Evolutionary conservation across 2,329 filamentous ascomycete genomes (phyloP), one percentile per base, ranked within the genome.

Genomic region (Trichophyton rubrum): DNA sequence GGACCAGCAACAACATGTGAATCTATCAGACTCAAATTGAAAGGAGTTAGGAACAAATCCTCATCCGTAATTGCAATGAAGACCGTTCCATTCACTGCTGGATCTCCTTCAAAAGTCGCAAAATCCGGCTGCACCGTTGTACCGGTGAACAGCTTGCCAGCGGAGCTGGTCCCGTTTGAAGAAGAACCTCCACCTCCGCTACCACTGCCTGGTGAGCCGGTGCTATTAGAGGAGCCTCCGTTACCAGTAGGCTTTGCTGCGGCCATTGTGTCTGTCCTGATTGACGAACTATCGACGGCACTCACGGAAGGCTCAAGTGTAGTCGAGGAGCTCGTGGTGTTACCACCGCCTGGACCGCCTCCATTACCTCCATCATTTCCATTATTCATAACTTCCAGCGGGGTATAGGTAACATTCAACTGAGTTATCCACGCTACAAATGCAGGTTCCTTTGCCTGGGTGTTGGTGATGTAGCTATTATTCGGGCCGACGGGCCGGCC

Each of bases 381-480:
- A 47, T 47, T 24, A 15, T 68, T 65, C 11, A 62, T 22, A 9
- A 55, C 76, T 17, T 73, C 70, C 15, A 88, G 70, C 0, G 79
- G 76, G 0, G 84, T 80, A 68, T 88, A 88, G 0, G 89, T 93
- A 9, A 87, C 78, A 64, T 88, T 90, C 20, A 93, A 77, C 76
- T 93, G 89, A 0, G 80, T 81, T 1, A 88, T 85, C 88, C 89
- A 95, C 0, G 84, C 82, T 0, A 89, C 88, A 65, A 80, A 95
- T 61, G 76, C 73, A 0, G 89, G 86, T 3, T 71, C 66, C 1
- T 79, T 79, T 0, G 85, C 87, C 17, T 68, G 65, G 0, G 80
- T 78, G 0, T 78, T 77, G 0, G 89, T 92, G 56, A 90, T 74
- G 70, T 95, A 95, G 68, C 83, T 88, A 75, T 89, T 89, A 72